phyloP scores from a whole-genome alignment of 768 basidiomycete species.

The Boletus fagicola region DNA sequence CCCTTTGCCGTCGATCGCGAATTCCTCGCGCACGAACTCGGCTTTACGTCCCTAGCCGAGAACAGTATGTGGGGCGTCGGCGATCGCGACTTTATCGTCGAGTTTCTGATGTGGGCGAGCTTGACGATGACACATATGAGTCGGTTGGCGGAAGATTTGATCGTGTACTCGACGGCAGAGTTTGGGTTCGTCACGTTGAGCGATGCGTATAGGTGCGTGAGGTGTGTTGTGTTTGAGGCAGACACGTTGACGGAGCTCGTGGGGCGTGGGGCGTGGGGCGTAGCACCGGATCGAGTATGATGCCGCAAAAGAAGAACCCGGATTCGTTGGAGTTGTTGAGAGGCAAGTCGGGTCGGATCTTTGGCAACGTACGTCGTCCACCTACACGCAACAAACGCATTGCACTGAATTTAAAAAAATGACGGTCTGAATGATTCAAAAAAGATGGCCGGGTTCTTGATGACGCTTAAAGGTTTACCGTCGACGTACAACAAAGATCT shows the following conservation, averaged over 20 bases:
- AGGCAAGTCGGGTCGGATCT: conserved; percentile 92
- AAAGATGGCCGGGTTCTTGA: conserved; percentile 94
- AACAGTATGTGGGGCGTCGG: conserved; percentile 97
- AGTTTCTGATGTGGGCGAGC: conserved; percentile 96
- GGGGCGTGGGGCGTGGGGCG: neutral
- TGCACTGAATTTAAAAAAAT: neutral
- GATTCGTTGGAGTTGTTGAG: conserved; percentile 94
- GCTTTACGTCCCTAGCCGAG: conserved; percentile 84
- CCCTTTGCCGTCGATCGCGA: conserved; percentile 93
- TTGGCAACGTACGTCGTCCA: conserved; percentile 61
- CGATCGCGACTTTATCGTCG: conserved; percentile 95
- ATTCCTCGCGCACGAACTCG: conserved; percentile 86
- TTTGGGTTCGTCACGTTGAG: conserved; percentile 96
- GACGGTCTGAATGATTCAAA: neutral
- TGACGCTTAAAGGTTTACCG: conserved; percentile 95
- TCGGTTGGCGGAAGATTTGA: conserved; percentile 92
- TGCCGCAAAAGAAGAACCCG: conserved; percentile 99
- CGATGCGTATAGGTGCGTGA: conserved; percentile 88
- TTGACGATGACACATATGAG: conserved; percentile 92
- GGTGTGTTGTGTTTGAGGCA: neutral
- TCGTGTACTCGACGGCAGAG: conserved; percentile 95
- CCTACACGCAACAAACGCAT: neutral
- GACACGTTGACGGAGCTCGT: neutral
- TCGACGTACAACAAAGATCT: conserved; percentile 99
- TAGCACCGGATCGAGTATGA: conserved; percentile 98